Evolutionary conservation across 305 asterid genomes (phyloP), one percentile per base, ranked within the genome.

Genomic region (Fraxinus greggii): DNA sequence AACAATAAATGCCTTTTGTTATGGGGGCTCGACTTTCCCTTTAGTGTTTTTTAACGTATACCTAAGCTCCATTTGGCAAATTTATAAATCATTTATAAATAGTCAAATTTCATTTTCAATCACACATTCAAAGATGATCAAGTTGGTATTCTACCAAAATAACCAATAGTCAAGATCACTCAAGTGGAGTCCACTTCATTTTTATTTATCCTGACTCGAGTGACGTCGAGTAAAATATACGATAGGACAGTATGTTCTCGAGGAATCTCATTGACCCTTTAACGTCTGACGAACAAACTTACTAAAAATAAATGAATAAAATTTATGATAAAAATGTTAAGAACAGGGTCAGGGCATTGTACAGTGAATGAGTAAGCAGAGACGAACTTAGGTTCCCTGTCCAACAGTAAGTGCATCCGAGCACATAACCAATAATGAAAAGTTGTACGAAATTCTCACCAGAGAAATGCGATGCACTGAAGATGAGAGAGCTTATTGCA

Each of bases 341-440:
- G 74, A 79, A 83, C 61, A 94, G 77, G 80, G 88, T 89, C 56
- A 95, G 85, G 73, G 97, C 93, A 86, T 95, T 93, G 85, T 94
- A 94, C 88, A 92, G 82, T 4, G 97, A 94, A 85, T 94, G 98
- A 80, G 91, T 86, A 36, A 84, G 85, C 77, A 93, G 28, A 72
- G 94, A 86, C 19, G 98, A 84, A 61, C 88, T 76, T 54, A 93
- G 79, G 87, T 91, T 91, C 36, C 99, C 98, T 2, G 97, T 88
- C 98, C 98, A 95, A 84, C 97, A 93, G 76, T 93, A 93, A 0
- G 97, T 89, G 85, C 90, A 90, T 79, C 97, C 98, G 19, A 95
- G 93, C 15, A 93, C 90, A 56, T 84, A 83, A 21, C 98, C 97
- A 73, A 94, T 86, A 65, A 88, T 59, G 78, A 91, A 70, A 81